phyloP scores from a whole-genome alignment of 2,329 filamentous ascomycete genomes.

The Penicillium sp. region DNA sequence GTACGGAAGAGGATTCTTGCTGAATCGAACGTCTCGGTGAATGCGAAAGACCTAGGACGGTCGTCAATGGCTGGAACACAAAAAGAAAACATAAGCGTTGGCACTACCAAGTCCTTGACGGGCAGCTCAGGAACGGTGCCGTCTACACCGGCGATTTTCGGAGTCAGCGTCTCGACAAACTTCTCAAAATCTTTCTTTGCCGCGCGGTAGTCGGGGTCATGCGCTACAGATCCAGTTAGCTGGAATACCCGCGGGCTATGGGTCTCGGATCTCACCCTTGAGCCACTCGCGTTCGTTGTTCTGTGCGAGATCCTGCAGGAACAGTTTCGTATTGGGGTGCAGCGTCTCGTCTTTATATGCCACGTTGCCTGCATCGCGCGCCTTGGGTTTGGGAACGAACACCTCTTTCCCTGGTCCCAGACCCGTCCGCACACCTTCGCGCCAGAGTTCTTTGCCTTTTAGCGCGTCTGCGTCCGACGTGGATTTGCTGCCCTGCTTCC shows the following conservation, averaged over 20 bases:
- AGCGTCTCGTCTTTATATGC: slow-evolving; percentile 56
- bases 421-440: slow-evolving; percentile 51
- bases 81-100: neutral
- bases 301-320: slow-evolving; percentile 54
- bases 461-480: slow-evolving; percentile 5
- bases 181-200: slow-evolving; percentile 76
- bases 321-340: slow-evolving; percentile 61
- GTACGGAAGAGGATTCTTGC: slow-evolving; percentile 78
- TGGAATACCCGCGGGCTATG: slow-evolving; percentile 2
- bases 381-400: slow-evolving; percentile 60
- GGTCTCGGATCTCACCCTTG: slow-evolving; percentile 47
- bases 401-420: slow-evolving; percentile 57
- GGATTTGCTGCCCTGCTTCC: slow-evolving; percentile 5
- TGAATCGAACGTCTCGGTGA: slow-evolving; percentile 80
- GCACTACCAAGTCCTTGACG: slow-evolving; percentile 66
- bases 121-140: slow-evolving; percentile 82
- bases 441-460: slow-evolving; percentile 52
- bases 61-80: neutral
- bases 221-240: slow-evolving; percentile 48
- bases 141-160: slow-evolving; percentile 67
- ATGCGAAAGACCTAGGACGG: slow-evolving; percentile 66
- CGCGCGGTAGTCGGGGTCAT: slow-evolving; percentile 73
- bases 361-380: slow-evolving; percentile 56
- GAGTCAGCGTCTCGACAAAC: slow-evolving; percentile 68
- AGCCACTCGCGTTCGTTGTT: slow-evolving; percentile 63